Evolutionary conservation across 257 asterid species (phyloP), one percentile per base, ranked within the genome.

Genomic region (Euphrasia confusa): DNA sequence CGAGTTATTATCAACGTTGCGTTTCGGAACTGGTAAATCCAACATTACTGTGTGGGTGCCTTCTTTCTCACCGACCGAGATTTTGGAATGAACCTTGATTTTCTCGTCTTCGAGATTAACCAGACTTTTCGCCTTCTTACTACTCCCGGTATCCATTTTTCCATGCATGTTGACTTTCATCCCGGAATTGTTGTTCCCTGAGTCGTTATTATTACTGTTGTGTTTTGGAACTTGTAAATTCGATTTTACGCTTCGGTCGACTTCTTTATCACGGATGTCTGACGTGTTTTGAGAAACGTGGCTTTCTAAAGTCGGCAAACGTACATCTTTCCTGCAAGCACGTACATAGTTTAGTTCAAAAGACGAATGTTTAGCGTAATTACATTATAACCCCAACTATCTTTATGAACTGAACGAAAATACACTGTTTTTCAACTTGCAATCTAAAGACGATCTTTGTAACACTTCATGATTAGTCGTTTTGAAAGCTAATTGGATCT

Each of bases 171-270:
- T 62, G 10, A 65, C 65, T 39, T 44, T 60, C 37, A 12, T 45
- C 65, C 28, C 50, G 47, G 30, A 64, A 44, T 68, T 70, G 72
- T 63, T 63, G 54, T 28, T 45, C 45, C 71, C 81, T 66, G 59
- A 18, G 18, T 71, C 65, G 13, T 60, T 32, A 54, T 37, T 7
- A 9, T 37, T 32, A 54, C 47, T 63, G 5, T 13, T 18, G 58
- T 21, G 10, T 17, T 14, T 15, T 8, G 55, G 27, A 17, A 50
- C 28, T 4, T 27, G 12, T 50, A 50, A 50, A 50, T 17, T 15
- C 21, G 18, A 5, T 2, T 2, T 50, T 18, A 6, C 27, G 12
- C 11, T 50, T 50, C 15, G 55, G 8, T 18, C 18, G 8, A 15
- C 2, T 50, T 50, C 26, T 50, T 50, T 50, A 27, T 50, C 18